Conservation (phyloP, 139 green algal genomes). For the Chlorella sp. region DNA sequence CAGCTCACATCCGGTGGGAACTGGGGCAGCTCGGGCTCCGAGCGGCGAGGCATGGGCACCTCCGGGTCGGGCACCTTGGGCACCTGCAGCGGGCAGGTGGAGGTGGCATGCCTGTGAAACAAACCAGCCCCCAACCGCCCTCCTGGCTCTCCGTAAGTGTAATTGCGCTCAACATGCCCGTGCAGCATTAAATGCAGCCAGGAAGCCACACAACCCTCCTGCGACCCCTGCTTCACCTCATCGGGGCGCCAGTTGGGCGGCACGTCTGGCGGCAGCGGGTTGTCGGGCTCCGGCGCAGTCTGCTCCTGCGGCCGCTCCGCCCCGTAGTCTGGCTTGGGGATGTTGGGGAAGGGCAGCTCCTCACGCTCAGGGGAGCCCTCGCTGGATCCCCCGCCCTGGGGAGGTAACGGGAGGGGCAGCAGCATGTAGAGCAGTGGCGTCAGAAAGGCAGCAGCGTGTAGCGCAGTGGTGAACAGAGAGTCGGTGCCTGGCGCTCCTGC, state of each 20-base stretch:
- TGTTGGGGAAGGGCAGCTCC: conserved; percentile 4
- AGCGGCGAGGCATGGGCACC: neutral
- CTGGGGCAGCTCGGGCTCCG: neutral
- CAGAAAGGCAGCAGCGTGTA: too few relatives aligned
- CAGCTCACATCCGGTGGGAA: neutral
- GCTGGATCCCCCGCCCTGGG: neutral
- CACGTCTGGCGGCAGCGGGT: conserved; percentile 21
- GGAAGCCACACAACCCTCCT: too few relatives aligned
- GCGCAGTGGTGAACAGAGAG: too few relatives aligned
- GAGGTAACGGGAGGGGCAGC: too few relatives aligned
- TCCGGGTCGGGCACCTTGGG: conserved; percentile 10
- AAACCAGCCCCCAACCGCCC: too few relatives aligned
- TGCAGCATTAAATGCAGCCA: too few relatives aligned
- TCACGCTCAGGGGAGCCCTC: neutral
- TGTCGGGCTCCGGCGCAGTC: conserved; percentile 17
- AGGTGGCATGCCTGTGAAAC: too few relatives aligned
- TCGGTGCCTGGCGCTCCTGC: too few relatives aligned
- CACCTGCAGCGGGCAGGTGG: neutral
- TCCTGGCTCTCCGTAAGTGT: too few relatives aligned
- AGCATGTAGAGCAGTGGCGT: too few relatives aligned
- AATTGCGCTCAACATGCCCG: too few relatives aligned
- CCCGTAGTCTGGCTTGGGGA: conserved; percentile 1
- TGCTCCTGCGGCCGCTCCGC: conserved; percentile 5
- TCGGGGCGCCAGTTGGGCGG: conserved; percentile 14
- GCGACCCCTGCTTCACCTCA: neutral